Conservation (phyloP, 2,329 filamentous ascomycete species). For the Paecilomyces niveus region DNA sequence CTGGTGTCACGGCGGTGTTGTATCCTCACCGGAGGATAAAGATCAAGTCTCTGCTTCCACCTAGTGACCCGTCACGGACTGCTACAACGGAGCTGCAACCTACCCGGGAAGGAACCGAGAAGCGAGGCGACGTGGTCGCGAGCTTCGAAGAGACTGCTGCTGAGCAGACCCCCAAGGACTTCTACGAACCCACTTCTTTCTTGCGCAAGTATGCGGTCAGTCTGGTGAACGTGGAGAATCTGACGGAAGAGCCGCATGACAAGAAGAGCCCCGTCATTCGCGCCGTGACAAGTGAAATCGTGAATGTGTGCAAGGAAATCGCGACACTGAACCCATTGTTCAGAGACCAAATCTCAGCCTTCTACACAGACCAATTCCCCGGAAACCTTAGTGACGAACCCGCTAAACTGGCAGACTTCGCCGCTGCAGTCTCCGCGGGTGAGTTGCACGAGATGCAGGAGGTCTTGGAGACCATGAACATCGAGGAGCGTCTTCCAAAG, state of each 20-base stretch:
- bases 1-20: conserved; percentile 80
- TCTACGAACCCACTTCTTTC: conserved; percentile 85
- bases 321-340: conserved; percentile 90
- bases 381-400: conserved; percentile 94
- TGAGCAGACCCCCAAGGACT: conserved; percentile 48
- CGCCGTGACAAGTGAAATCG: conserved; percentile 92
- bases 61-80: conserved; percentile 37
- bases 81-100: conserved; percentile 23
- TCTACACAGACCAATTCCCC: conserved; percentile 89
- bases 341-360: conserved; percentile 93
- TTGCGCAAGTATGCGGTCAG: conserved; percentile 86
- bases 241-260: conserved; percentile 81
- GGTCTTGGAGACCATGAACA: conserved; percentile 78
- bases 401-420: conserved; percentile 92
- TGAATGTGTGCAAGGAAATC: conserved; percentile 98
- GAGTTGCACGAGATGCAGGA: conserved; percentile 89
- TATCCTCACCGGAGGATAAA: conserved; percentile 95
- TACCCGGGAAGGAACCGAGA: conserved; percentile 50
- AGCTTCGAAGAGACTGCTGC: conserved; percentile 84
- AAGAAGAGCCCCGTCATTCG: conserved; percentile 83
- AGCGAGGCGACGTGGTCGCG: conserved; percentile 88
- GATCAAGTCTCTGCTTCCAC: conserved; percentile 74
- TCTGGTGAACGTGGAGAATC: conserved; percentile 90
- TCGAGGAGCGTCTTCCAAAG: conserved; percentile 88
- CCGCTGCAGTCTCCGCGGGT: conserved; percentile 90